Percentiles rank a stretch among this genome's conserved stretches.
Conservation (phyloP, 805 yeast genomes). For the Metschnikowia lunata region DNA sequence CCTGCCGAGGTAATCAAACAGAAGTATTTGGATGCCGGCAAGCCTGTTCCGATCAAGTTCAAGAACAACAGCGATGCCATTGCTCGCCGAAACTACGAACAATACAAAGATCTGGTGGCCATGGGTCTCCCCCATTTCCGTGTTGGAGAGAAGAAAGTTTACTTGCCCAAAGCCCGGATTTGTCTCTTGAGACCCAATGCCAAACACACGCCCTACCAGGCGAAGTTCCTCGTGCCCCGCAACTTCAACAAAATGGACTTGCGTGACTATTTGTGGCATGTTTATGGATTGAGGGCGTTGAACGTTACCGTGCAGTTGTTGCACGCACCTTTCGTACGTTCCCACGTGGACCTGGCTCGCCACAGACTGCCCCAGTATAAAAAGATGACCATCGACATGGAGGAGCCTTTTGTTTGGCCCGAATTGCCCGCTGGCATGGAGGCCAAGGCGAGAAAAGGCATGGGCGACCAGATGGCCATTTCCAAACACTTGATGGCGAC, state of each 20-base stretch:
- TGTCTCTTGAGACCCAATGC: conserved; percentile 86
- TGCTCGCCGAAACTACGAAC: conserved; percentile 36
- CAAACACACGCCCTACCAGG: conserved; percentile 96
- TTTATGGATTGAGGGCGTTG: conserved; percentile 86
- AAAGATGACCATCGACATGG: conserved; percentile 96
- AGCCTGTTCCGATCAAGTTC: conserved; percentile 41
- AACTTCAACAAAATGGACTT: conserved; percentile 90
- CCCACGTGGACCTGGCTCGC: conserved; percentile 55
- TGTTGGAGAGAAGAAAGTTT: conserved; percentile 71
- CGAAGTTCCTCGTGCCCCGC: conserved; percentile 91
- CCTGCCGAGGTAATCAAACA: conserved; percentile 34
- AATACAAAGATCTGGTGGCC: conserved; percentile 48
- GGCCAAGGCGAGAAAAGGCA: conserved; percentile 33
- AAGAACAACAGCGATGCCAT: conserved; percentile 31
- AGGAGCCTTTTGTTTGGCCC: conserved; percentile 96
- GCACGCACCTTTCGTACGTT: conserved; percentile 63
- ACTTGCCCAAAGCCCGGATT: conserved; percentile 82
- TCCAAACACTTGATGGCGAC: conserved; percentile 45
- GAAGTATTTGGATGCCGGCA: conserved; percentile 33
- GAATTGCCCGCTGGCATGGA: conserved; percentile 40
- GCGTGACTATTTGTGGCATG: conserved; percentile 86
- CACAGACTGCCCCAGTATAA: conserved; percentile 76
- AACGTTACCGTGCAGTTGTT: conserved; percentile 82
- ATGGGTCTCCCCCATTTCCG: conserved; percentile 73
- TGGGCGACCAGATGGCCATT: conserved; percentile 47